These are phyloP conservation scores for Parastagonospora nodorum DNA, from an alignment of 2,329 filamentous ascomycete species.

Conservation along the genomic window DNA sequence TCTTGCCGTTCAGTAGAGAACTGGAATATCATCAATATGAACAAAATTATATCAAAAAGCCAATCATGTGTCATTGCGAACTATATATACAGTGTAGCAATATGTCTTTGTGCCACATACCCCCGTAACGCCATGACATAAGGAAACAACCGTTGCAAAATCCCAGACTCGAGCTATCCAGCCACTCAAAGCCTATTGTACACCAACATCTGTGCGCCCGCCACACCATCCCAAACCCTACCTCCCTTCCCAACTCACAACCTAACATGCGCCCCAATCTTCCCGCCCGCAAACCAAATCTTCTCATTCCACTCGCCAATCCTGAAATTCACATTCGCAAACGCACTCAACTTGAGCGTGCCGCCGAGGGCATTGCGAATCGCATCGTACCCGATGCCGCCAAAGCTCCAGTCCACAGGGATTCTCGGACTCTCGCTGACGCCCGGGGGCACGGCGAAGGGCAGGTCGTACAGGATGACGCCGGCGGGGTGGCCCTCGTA, in stretches of 20 bases:
- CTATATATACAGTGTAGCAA: too few relatives aligned
- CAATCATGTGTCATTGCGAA: too few relatives aligned
- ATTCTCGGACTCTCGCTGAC: slow-evolving; percentile 73
- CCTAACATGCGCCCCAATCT: slow-evolving; percentile 55
- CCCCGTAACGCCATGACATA: neutral
- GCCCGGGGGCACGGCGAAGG: slow-evolving; percentile 79
- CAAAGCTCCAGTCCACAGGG: slow-evolving; percentile 80
- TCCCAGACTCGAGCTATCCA: neutral
- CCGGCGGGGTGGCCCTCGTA: slow-evolving; percentile 84
- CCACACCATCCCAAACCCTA: too few relatives aligned
- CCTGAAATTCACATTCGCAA: slow-evolving; percentile 74
- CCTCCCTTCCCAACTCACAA: too few relatives aligned
- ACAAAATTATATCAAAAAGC: too few relatives aligned
- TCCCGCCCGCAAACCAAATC: slow-evolving; percentile 56
- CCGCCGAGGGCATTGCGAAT: slow-evolving; percentile 81
- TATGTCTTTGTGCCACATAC: too few relatives aligned
- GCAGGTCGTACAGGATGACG: slow-evolving; percentile 72
- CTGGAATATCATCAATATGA: too few relatives aligned
- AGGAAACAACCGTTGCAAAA: neutral
- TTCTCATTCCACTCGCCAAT: slow-evolving; percentile 75
- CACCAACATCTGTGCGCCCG: neutral
- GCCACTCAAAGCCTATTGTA: neutral
- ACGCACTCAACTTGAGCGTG: slow-evolving; percentile 75
- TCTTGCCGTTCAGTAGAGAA: too few relatives aligned
- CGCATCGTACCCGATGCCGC: slow-evolving; percentile 80